A percentile compares a stretch with the other conserved stretches of the same genome.
Conservation (phyloP, 139 green algal species). For the Tetratostichococcus sp. region DNA sequence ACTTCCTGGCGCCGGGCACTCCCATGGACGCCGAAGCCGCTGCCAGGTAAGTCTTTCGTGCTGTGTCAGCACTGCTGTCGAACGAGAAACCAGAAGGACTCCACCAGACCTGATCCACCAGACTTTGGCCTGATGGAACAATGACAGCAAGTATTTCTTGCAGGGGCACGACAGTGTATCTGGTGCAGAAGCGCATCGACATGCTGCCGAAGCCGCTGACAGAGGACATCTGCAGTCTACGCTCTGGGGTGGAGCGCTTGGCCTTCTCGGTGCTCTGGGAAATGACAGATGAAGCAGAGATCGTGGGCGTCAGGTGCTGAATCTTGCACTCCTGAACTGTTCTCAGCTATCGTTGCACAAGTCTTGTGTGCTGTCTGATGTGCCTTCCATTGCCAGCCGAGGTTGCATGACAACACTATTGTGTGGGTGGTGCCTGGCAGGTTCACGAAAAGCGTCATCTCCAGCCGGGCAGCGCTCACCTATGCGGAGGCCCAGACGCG, state of each 20-base stretch:
- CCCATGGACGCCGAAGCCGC: slow-evolving; percentile 81
- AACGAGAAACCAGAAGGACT: too few species aligned
- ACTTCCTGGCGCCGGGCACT: slow-evolving; percentile 73
- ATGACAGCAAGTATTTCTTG: neutral
- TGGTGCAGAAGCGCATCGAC: slow-evolving; percentile 85
- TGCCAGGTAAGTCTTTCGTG: slow-evolving; percentile 19
- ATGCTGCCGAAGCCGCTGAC: slow-evolving; percentile 92
- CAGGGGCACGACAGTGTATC: slow-evolving; percentile 70
- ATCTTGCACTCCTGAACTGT: too few species aligned
- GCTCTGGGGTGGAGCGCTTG: slow-evolving; percentile 78
- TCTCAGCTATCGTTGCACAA: too few species aligned
- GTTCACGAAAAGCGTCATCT: slow-evolving; percentile 88
- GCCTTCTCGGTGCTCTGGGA: slow-evolving; percentile 91
- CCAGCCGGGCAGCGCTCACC: slow-evolving; percentile 75
- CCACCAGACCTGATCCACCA: too few species aligned
- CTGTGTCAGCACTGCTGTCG: too few species aligned
- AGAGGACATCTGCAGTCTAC: slow-evolving; percentile 89
- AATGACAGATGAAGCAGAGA: slow-evolving; percentile 65
- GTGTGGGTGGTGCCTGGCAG: too few species aligned
- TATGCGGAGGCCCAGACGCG: slow-evolving; percentile 88
- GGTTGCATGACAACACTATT: too few species aligned
- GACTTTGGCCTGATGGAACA: neutral
- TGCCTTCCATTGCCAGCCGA: too few species aligned
- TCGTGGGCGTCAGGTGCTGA: slow-evolving; percentile 16
- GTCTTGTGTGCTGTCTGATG: too few species aligned